phyloP scores from a whole-genome alignment of 345 rosid species.

The Hibiscus trionum region DNA sequence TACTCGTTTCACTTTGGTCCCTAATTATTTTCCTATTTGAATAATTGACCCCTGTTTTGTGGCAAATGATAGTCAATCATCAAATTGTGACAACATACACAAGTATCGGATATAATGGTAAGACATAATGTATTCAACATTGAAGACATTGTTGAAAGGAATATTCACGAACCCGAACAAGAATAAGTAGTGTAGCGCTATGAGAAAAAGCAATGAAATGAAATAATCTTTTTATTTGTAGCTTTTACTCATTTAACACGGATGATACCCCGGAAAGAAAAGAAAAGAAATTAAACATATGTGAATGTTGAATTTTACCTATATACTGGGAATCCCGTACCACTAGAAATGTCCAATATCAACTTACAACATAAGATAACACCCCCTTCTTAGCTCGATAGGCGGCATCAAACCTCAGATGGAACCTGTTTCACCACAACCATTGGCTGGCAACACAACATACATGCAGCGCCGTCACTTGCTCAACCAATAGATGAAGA shows the following conservation, averaged over 20 bases:
- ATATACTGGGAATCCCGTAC: constrained; percentile 9
- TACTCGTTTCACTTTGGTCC: too few relatives aligned
- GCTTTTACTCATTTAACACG: constrained; percentile 1
- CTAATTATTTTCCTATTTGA: too few relatives aligned
- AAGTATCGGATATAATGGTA: too few relatives aligned
- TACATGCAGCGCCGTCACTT: constrained; percentile 37
- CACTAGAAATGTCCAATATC: constrained; percentile 11
- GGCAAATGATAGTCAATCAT: too few relatives aligned
- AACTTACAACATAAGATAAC: constrained; percentile 17
- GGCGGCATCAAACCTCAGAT: background rate
- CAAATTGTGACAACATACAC: too few relatives aligned
- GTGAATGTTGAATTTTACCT: constrained; percentile 3
- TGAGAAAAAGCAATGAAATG: background rate
- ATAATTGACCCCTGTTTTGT: too few relatives aligned
- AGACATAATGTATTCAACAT: too few relatives aligned
- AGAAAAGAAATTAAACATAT: background rate
- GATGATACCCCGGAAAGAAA: background rate
- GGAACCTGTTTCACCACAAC: constrained; percentile 14
- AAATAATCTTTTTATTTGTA: constrained; percentile 3
- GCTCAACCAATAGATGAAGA: constrained; percentile 87
- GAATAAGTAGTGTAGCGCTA: background rate
- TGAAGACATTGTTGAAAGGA: too few relatives aligned
- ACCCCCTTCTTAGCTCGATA: constrained; percentile 11
- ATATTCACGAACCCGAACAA: too few relatives aligned
- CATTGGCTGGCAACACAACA: constrained; percentile 10